Base-by-base conservation (phyloP, 257 asterid species). In the Agastache rugosa region DNA sequence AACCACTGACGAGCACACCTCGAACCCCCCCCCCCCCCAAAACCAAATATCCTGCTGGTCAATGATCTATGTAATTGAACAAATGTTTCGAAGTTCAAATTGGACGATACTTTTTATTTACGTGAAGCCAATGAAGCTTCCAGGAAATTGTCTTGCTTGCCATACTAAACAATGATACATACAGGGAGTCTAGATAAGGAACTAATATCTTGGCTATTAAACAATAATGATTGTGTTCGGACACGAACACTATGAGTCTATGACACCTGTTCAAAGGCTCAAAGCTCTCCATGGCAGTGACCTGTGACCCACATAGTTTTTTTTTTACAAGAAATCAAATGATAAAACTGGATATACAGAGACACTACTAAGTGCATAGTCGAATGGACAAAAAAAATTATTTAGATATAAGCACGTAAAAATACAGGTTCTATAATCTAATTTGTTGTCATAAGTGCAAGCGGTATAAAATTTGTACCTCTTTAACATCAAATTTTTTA, bases 401-500 rank as follows among this genome's bases (percentile, higher is more conserved):
- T 29, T 60, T 11, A 35, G 6, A 31, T 50, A 39, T 12, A 72
- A 29, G 82, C 27, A 34, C 22, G n/a, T 14, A 65, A 45, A 41
- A 34, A 67, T 42, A 17, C 48, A 62, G 27, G 17, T 71, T 47
- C 48, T 70, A 25, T 47, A 29, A 55, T 65, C 71, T 45, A 71
- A 53, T 60, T 51, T 54, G 37, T 23, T 48, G 65, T 12, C 58
- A 45, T 47, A 47, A 20, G 73, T 75, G 65, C 45, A 34, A 72
- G 63, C 41, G 59, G 20, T 15, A 69, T 9, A 67, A 53, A 39
- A 19, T 15, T 2, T 62, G 8, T 82, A 90, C 98, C 96, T 90
- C 86, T 74, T 82, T 87, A 60, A 50, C 75, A 63, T 89, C 86
- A 79, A 89, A 93, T 67, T 53, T 75, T 82, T 85, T 79, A 74